These are phyloP conservation scores for Penicillium palitans DNA, from an alignment of 2,329 filamentous ascomycete species.

Conservation along the genomic window DNA sequence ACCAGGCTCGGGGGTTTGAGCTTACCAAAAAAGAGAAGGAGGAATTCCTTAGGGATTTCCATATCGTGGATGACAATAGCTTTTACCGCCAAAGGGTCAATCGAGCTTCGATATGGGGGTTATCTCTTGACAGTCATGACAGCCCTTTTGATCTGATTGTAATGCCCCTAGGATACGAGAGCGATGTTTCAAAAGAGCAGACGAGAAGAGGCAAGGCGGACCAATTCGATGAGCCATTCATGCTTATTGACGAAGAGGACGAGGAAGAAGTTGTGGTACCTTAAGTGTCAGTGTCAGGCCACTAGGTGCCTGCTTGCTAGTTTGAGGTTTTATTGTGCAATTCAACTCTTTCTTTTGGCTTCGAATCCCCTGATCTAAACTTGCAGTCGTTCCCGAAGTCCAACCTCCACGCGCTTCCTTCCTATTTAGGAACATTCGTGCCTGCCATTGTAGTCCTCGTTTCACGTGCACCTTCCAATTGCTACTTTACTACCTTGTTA, in stretches of 20 bases:
- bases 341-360: background rate
- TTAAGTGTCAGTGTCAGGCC: background rate
- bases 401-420: background rate
- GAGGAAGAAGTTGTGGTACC: background rate
- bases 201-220: background rate
- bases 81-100: background rate
- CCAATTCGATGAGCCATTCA: background rate
- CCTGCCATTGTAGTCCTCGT: background rate
- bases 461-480: background rate
- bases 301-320: background rate
- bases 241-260: background rate
- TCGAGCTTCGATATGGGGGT: background rate
- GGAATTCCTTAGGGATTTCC: background rate
- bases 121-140: background rate
- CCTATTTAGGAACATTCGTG: background rate
- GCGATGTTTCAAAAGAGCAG: background rate
- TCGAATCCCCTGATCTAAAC: background rate
- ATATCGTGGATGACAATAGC: background rate
- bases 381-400: background rate
- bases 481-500: background rate
- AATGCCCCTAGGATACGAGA: background rate
- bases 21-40: background rate
- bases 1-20: conserved; percentile 2
- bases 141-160: background rate
- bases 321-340: background rate